Evolutionary conservation across 495 filamentous ascomycete species (phyloP), one percentile per base, ranked within the genome.

Genomic region (Darksidea phi): DNA sequence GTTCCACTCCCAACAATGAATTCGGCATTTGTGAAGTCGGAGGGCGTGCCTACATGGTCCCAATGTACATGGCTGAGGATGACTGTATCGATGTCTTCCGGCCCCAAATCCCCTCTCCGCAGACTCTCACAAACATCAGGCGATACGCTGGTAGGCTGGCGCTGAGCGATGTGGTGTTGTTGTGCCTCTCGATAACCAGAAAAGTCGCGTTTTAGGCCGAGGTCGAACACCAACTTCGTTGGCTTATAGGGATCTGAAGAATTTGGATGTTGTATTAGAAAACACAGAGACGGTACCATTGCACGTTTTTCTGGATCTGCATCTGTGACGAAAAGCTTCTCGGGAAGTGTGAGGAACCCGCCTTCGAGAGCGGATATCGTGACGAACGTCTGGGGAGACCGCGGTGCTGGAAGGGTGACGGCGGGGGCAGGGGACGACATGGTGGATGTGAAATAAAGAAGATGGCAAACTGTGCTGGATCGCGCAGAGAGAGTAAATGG

Each of bases 31-130:
- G 66, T 41, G 53, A 81, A 83, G 59, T 80, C 78, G 1, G 67
- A 66, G 0, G 76, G 75, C 15, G 74, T 76, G 38, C 80, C 80
- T 23, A 77, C 64, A 55, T 83, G 80, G 54, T 83, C 80, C 71
- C 75, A 82, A 63, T 82, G 80, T 0, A 81, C 75, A 48, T 83
- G 79, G 63, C 71, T 76, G 0, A 81, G 61, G 37, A 82, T 71
- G 0, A 81, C 75, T 7, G 72, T 54, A 59, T 80, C 72, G 45
- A 82, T 70, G 23, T 76, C 73, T 6, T 11, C 21, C 0, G 72
- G 67, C 2, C 62, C 48, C 2, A 76, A 13, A 7, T 67, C 66
- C 7, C 73, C 76, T 2, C 55, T 46, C 7, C 54, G 60, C 0
- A 82, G 70, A 42, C 72, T 74, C 1, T 61, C 66, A 6, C 67